Evolutionary conservation across 2,329 filamentous ascomycete species (phyloP).

Genomic region (Emericellopsis cladophorae): DNA sequence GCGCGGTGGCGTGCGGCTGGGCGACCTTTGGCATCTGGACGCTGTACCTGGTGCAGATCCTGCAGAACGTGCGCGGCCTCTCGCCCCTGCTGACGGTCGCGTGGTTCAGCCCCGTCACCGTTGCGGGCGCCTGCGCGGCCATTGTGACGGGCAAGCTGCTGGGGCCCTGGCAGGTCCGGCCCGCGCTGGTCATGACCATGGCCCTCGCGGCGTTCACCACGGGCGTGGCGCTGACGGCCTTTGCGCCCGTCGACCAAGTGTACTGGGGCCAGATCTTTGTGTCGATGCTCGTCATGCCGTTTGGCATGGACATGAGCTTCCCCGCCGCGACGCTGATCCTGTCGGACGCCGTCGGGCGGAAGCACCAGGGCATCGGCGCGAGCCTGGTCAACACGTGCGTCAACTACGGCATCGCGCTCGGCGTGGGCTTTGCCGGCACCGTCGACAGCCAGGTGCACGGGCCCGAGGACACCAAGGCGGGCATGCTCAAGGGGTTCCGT

Average conservation of each 20-base stretch:
- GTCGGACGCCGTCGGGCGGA: constrained; percentile 32
- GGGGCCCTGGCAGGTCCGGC: constrained; percentile 19
- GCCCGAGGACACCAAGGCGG: constrained; percentile 9
- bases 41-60: constrained; percentile 37
- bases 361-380: constrained; percentile 32
- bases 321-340: constrained; percentile 50
- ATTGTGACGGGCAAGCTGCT: constrained; percentile 29
- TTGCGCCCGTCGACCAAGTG: constrained; percentile 36
- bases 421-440: constrained; percentile 53
- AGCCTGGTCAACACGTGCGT: constrained; percentile 51
- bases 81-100: constrained; percentile 29
- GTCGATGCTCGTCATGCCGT: constrained; percentile 42
- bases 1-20: constrained; percentile 40
- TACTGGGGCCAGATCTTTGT: constrained; percentile 57
- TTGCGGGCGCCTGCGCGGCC: constrained; percentile 30
- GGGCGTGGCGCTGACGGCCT: constrained; percentile 28
- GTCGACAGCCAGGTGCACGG: constrained; percentile 33
- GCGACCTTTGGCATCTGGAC: constrained; percentile 39
- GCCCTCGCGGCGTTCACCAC: constrained; percentile 29
- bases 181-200: constrained; percentile 27
- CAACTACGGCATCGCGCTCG: constrained; percentile 56
- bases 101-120: constrained; percentile 28
- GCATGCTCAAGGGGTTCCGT: constrained; percentile 18
- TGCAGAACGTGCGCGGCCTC: constrained; percentile 27
- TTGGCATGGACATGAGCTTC: constrained; percentile 56